Percentiles rank a stretch among this genome's conserved stretches.
phyloP scores from a whole-genome alignment of 441 rosid genomes.

The Erysimum cheiri region DNA sequence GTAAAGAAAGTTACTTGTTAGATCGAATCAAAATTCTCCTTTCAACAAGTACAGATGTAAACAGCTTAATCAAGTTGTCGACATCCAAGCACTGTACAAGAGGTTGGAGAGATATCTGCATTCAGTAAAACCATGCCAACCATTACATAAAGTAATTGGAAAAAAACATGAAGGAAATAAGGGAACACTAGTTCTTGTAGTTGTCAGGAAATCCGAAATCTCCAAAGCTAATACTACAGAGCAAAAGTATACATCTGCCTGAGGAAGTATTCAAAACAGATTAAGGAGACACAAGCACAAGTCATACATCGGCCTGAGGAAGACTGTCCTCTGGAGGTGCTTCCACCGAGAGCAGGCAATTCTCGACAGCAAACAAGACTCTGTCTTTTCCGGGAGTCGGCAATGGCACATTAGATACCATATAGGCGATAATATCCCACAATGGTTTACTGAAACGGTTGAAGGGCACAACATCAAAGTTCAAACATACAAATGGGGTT shows the following conservation, averaged over 20 bases:
- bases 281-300: conserved; percentile 36
- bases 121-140: conserved; percentile 39
- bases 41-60: conserved; percentile 91
- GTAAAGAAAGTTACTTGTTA: conserved; percentile 67
- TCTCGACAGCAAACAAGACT: conserved; percentile 89
- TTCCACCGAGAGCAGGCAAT: conserved; percentile 83
- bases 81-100: conserved; percentile 95
- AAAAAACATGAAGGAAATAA: background rate
- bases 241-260: background rate
- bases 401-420: conserved; percentile 87
- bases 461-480: conserved; percentile 51
- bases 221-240: conserved; percentile 16
- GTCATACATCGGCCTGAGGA: conserved; percentile 92
- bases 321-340: conserved; percentile 93
- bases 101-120: conserved; percentile 98
- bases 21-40: conserved; percentile 95
- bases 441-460: conserved; percentile 87
- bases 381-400: conserved; percentile 96
- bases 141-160: conserved; percentile 13
- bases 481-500: conserved; percentile 34
- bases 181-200: conserved; percentile 13
- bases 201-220: conserved; percentile 7
- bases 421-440: conserved; percentile 83
- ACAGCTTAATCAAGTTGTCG: conserved; percentile 88
- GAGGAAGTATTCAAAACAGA: conserved; percentile 29